These are phyloP conservation scores for Penicillium palitans DNA, from an alignment of 2,329 filamentous ascomycete species.

Conservation along the genomic window DNA sequence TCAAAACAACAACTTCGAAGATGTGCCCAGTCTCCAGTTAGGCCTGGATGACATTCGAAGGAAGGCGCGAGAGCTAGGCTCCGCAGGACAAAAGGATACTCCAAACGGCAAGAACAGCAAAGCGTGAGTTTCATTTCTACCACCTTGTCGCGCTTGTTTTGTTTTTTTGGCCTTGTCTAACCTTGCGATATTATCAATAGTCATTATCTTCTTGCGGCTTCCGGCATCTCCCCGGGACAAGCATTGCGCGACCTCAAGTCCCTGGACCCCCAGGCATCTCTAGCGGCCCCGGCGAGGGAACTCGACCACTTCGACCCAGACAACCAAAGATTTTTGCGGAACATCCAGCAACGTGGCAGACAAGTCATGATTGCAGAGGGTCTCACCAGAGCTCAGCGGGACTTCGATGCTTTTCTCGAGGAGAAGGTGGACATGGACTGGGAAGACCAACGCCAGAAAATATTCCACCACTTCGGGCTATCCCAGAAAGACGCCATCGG, in stretches of 20 bases:
- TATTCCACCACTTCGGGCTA: constrained; percentile 96
- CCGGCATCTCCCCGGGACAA: constrained; percentile 83
- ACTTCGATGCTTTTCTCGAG: constrained; percentile 92
- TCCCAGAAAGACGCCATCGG: constrained; percentile 49
- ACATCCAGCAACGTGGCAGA: constrained; percentile 85
- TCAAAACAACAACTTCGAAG: constrained; percentile 58
- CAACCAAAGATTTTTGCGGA: constrained; percentile 73
- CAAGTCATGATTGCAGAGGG: constrained; percentile 88
- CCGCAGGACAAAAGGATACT: constrained; percentile 55
- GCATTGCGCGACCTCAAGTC: constrained; percentile 84
- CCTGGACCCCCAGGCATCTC: constrained; percentile 68
- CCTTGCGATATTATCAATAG: constrained; percentile 45
- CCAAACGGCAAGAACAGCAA: constrained; percentile 49
- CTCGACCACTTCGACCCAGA: constrained; percentile 54
- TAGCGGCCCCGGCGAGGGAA: constrained; percentile 35
- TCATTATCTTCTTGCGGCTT: constrained; percentile 90
- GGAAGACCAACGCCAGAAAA: constrained; percentile 87
- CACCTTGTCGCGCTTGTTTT: background rate
- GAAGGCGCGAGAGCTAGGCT: constrained; percentile 74
- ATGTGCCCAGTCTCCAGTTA: constrained; percentile 85
- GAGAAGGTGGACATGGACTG: constrained; percentile 94
- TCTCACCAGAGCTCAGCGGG: constrained; percentile 81
- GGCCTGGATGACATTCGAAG: constrained; percentile 83
- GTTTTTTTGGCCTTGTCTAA: background rate
- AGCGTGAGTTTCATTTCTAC: constrained; percentile 48